phyloP scores from a whole-genome alignment of 1,284 basidiomycete genomes.

The Ceratobasidium sp. region DNA sequence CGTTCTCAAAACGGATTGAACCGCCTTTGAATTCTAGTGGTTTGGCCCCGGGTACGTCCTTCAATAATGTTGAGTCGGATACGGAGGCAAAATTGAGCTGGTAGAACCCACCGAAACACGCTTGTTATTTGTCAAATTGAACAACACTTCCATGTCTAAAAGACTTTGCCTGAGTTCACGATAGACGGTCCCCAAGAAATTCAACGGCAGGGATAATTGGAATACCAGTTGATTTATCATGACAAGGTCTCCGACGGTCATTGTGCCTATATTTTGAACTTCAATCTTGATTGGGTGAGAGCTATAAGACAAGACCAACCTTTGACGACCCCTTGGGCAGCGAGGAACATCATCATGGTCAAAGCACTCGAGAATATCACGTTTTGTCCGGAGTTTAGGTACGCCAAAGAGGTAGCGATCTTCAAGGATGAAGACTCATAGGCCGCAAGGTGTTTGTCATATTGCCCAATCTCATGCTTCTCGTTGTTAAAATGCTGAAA shows the following conservation, averaged over 20 bases:
- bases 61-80: constrained; percentile 21
- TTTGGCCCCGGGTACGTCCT: constrained; percentile 74
- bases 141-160: constrained; percentile 95
- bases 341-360: constrained; percentile 95
- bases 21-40: constrained; percentile 80
- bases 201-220: constrained; percentile 93
- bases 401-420: constrained; percentile 93
- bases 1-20: constrained; percentile 91
- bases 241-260: constrained; percentile 97
- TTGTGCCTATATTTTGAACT: constrained; percentile 69
- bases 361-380: constrained; percentile 93
- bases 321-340: constrained; percentile 91
- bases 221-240: constrained; percentile 99
- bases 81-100: not conserved
- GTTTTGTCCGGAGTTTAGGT: constrained; percentile 95
- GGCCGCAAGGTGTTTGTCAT: constrained; percentile 85
- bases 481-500: constrained; percentile 97
- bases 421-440: constrained; percentile 95
- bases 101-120: constrained; percentile 64
- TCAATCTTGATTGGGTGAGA: not conserved
- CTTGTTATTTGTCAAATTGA: constrained; percentile 88
- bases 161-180: constrained; percentile 94
- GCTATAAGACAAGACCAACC: constrained; percentile 57
- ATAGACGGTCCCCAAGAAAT: constrained; percentile 97
- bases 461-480: constrained; percentile 86